phyloP scores from a whole-genome alignment of 192 early-diverging fungal genomes.

The Coemansia sp. region DNA sequence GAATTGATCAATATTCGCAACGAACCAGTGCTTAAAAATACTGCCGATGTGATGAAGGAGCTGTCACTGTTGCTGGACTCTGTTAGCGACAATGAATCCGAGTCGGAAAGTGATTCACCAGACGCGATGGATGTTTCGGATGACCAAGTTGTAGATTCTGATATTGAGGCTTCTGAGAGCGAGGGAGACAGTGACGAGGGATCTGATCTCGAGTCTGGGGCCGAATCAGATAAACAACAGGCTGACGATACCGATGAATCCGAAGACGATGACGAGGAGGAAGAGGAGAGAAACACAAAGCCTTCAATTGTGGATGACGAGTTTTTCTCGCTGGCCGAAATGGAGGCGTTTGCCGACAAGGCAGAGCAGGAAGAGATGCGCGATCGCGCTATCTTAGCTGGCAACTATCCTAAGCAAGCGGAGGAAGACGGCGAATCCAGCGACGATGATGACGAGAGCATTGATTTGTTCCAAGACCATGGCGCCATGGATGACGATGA shows the following conservation, averaged over 20 bases:
- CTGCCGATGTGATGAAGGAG: slow-evolving; percentile 54
- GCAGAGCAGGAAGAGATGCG: slow-evolving; percentile 53
- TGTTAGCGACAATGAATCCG: slow-evolving; percentile 31
- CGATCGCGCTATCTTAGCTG: slow-evolving; percentile 57
- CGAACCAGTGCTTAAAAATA: slow-evolving; percentile 70
- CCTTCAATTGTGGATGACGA: slow-evolving; percentile 83
- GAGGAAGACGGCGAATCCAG: slow-evolving; percentile 56
- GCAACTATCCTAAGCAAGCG: slow-evolving; percentile 53
- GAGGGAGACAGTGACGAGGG: slow-evolving; percentile 2
- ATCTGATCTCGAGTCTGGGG: neutral
- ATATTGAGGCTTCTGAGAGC: slow-evolving; percentile 32
- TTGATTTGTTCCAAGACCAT: slow-evolving; percentile 57
- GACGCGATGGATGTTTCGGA: slow-evolving; percentile 45
- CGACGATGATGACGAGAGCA: slow-evolving; percentile 60
- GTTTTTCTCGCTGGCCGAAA: slow-evolving; percentile 87
- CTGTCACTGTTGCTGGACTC: slow-evolving; percentile 50
- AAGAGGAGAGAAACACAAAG: slow-evolving; percentile 19
- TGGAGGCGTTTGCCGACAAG: slow-evolving; percentile 88
- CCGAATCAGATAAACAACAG: neutral
- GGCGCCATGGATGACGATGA: slow-evolving; percentile 63
- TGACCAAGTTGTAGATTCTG: slow-evolving; percentile 45
- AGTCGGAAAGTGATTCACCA: slow-evolving; percentile 17
- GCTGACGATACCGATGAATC: neutral
- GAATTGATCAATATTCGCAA: slow-evolving; percentile 88
- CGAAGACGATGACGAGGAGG: slow-evolving; percentile 40